These are phyloP conservation scores for Cercis canadensis DNA, from an alignment of 306 rosid species.

Conservation along the genomic window DNA sequence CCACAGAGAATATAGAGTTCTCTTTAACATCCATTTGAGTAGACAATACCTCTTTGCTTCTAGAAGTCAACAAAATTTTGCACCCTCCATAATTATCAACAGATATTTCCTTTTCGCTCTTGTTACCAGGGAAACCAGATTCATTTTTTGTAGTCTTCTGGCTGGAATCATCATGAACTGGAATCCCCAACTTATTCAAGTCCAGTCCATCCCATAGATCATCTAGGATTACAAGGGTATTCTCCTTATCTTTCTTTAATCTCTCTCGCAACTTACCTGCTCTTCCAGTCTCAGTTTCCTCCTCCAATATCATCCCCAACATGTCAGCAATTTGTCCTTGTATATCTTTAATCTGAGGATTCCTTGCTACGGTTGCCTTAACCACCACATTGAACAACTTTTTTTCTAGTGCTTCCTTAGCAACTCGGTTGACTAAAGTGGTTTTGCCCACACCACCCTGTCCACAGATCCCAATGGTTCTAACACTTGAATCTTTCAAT, in stretches of 20 bases:
- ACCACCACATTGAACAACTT: constrained; percentile 1
- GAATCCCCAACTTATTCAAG: constrained; percentile 19
- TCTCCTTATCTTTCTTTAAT: constrained; percentile 12
- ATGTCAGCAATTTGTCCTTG: constrained; percentile 9
- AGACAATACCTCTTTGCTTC: not conserved
- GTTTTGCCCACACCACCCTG: constrained; percentile 16
- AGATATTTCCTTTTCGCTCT: too few species aligned
- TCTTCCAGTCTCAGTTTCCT: constrained; percentile 6
- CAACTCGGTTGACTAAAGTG: not conserved
- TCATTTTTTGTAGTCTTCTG: not conserved
- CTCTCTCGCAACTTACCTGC: constrained; percentile 12
- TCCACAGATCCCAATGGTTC: not conserved
- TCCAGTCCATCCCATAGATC: constrained; percentile 14
- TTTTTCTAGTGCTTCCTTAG: not conserved
- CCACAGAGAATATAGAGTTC: not conserved
- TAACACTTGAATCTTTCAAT: not conserved
- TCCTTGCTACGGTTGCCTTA: not conserved
- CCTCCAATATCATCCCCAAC: constrained; percentile 1
- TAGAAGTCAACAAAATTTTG: constrained; percentile 26
- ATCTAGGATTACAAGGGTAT: constrained; percentile 13
- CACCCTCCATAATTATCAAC: not conserved
- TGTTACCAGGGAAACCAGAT: not conserved
- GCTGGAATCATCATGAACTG: not conserved
- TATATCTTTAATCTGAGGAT: not conserved
- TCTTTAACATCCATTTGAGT: constrained; percentile 8